These are phyloP conservation scores for Pyricularia pennisetigena DNA, from an alignment of 2,329 filamentous ascomycete species.

Conservation along the genomic window DNA sequence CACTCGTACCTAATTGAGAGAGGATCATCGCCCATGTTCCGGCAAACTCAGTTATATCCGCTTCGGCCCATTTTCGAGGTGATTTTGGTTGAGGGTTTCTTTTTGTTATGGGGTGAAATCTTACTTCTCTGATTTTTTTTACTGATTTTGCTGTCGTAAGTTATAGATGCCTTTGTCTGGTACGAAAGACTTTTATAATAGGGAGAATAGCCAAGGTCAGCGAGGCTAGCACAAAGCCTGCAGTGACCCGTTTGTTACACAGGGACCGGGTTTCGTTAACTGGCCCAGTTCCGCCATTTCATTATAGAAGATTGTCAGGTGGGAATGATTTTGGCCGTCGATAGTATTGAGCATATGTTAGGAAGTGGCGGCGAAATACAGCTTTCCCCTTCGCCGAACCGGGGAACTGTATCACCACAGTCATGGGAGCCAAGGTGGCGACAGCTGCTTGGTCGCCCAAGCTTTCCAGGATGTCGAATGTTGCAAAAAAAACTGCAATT, in stretches of 20 bases:
- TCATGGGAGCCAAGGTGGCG: neutral
- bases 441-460: neutral
- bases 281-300: neutral
- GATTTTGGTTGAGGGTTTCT: neutral
- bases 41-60: neutral
- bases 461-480: neutral
- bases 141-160: neutral
- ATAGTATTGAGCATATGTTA: neutral
- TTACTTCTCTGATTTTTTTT: neutral
- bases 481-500: neutral
- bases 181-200: neutral
- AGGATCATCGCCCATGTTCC: neutral
- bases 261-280: neutral
- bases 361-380: neutral
- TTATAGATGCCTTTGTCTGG: neutral
- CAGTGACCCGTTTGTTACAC: neutral
- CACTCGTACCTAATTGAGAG: neutral
- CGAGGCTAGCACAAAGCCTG: neutral
- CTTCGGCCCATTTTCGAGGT: neutral
- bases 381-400: neutral
- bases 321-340: neutral
- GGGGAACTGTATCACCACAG: neutral
- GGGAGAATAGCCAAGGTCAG: neutral
- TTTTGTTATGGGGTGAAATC: neutral
- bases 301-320: neutral